Percentiles rank a stretch among this genome's conserved stretches.
Evolutionary conservation across 768 basidiomycete species (phyloP).

Genomic region (Leccinum broughii): DNA sequence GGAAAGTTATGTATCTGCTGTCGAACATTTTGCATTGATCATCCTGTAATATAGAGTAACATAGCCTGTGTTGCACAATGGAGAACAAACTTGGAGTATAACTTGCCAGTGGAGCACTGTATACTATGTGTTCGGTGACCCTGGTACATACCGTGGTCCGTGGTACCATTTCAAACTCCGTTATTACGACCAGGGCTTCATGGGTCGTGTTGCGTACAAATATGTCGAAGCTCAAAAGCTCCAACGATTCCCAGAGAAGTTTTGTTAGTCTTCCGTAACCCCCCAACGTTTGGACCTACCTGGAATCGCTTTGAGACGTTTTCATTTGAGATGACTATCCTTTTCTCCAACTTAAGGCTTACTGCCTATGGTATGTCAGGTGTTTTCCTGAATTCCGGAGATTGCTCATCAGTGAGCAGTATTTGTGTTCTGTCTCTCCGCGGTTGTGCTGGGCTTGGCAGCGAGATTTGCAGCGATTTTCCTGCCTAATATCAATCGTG

Average conservation of each 20-base stretch:
- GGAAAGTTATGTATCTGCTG: slow-evolving; percentile 11
- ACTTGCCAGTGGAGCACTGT: background rate
- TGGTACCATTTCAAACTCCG: slow-evolving; percentile 16
- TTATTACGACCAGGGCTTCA: background rate
- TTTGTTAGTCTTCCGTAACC: slow-evolving; percentile 5
- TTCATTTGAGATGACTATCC: slow-evolving; percentile 50
- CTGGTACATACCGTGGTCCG: too few relatives aligned
- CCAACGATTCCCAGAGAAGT: slow-evolving; percentile 19
- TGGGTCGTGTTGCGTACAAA: slow-evolving; percentile 15
- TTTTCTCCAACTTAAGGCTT: slow-evolving; percentile 57
- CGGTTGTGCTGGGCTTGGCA: slow-evolving; percentile 64
- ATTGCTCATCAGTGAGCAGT: slow-evolving; percentile 35
- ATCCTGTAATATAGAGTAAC: slow-evolving; percentile 17
- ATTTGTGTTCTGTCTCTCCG: slow-evolving; percentile 39
- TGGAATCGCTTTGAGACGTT: background rate
- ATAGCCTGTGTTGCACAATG: background rate
- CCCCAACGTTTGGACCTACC: slow-evolving; percentile 4
- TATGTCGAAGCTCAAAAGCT: slow-evolving; percentile 15
- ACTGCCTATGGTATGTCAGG: slow-evolving; percentile 48
- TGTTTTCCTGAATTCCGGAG: slow-evolving; percentile 1
- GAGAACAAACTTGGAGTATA: background rate
- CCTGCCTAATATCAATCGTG: slow-evolving; percentile 64
- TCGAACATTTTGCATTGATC: slow-evolving; percentile 4
- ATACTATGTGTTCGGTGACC: background rate
- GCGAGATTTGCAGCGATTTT: slow-evolving; percentile 69